These are phyloP conservation scores for Fusarium heterosporum DNA, from an alignment of 2,329 filamentous ascomycete genomes.

Conservation along the genomic window DNA sequence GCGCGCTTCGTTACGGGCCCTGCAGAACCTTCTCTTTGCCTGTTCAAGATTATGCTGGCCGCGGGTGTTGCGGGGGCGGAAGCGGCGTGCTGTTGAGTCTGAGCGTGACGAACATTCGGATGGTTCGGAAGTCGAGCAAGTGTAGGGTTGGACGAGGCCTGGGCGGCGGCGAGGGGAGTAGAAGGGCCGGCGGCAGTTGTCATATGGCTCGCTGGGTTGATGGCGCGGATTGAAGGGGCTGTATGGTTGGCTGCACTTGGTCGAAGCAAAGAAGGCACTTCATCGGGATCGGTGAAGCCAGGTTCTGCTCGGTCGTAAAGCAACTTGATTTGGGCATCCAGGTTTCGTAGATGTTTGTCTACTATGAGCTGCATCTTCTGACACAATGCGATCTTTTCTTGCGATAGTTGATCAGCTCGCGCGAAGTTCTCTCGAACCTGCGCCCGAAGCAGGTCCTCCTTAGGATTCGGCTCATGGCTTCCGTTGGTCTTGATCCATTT, in stretches of 20 bases:
- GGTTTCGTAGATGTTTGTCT: constrained; percentile 72
- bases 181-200: constrained; percentile 44
- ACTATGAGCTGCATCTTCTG: constrained; percentile 71
- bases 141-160: constrained; percentile 55
- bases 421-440: constrained; percentile 76
- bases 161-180: constrained; percentile 44
- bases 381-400: constrained; percentile 78
- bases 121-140: constrained; percentile 58
- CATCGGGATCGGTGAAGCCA: constrained; percentile 71
- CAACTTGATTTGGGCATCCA: constrained; percentile 71
- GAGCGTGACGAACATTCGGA: constrained; percentile 62
- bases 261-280: constrained; percentile 72
- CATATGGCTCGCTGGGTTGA: constrained; percentile 57
- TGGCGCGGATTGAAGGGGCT: constrained; percentile 55
- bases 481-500: constrained; percentile 84
- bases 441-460: constrained; percentile 75
- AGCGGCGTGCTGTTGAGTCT: constrained; percentile 63
- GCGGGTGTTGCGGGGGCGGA: constrained; percentile 72
- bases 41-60: constrained; percentile 68
- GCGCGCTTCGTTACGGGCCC: constrained; percentile 69
- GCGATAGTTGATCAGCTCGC: constrained; percentile 75
- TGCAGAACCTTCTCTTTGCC: constrained; percentile 69
- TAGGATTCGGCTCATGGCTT: constrained; percentile 78
- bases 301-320: constrained; percentile 71
- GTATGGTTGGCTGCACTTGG: constrained; percentile 66